A percentile compares a stretch with the other conserved stretches of the same genome.
These are phyloP conservation scores for Curvularia verruculosa DNA, from an alignment of 2,329 filamentous ascomycete species.

Conservation along the genomic window DNA sequence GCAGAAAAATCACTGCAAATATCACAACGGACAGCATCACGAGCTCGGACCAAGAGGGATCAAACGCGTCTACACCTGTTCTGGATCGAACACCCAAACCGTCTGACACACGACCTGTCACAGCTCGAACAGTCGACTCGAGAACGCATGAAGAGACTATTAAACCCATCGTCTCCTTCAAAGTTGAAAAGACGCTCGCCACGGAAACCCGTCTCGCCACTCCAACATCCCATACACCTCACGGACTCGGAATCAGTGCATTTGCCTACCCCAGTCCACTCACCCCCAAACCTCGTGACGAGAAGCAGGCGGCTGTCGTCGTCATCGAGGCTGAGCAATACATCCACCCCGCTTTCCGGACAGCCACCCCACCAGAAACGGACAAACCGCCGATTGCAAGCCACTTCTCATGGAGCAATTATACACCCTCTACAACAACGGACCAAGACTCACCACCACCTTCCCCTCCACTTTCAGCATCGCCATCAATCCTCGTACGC, in stretches of 20 bases:
- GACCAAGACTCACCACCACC: constrained; percentile 52
- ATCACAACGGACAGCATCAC: constrained; percentile 36
- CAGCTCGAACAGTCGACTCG: constrained; percentile 29
- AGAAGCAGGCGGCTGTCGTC: constrained; percentile 22
- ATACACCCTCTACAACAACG: constrained; percentile 45
- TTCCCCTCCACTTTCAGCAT: constrained; percentile 48
- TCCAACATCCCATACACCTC: constrained; percentile 34
- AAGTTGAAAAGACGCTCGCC: constrained; percentile 48
- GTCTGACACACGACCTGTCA: constrained; percentile 41
- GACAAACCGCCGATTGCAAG: constrained; percentile 30
- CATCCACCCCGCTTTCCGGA: constrained; percentile 24
- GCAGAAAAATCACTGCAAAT: constrained; percentile 64
- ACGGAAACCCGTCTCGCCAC: constrained; percentile 41
- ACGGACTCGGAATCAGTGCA: constrained; percentile 33
- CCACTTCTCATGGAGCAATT: constrained; percentile 42
- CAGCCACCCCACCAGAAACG: constrained; percentile 36
- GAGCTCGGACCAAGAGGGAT: constrained; percentile 25
- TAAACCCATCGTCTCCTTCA: constrained; percentile 53
- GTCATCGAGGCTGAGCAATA: constrained; percentile 21
- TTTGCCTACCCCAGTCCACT: constrained; percentile 39
- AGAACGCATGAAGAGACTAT: constrained; percentile 48
- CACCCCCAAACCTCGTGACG: constrained; percentile 33
- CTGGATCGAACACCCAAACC: constrained; percentile 25
- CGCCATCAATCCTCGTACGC: constrained; percentile 38
- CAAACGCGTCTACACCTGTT: constrained; percentile 36